These are phyloP conservation scores for Cercospora sesami DNA, from an alignment of 2,329 filamentous ascomycete genomes.

Conservation along the genomic window DNA sequence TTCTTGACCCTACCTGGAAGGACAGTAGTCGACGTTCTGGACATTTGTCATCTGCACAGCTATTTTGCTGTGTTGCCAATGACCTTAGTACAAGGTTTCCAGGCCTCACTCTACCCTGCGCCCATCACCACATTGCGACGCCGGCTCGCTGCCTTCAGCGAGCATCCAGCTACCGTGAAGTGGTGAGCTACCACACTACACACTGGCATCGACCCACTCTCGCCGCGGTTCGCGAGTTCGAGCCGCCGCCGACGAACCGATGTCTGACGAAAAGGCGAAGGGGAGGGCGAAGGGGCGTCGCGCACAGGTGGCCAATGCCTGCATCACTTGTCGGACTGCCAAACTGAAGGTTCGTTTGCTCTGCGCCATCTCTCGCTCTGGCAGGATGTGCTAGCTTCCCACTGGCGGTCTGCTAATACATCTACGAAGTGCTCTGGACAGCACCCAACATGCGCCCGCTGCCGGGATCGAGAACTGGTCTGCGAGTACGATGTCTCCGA, in stretches of 20 bases:
- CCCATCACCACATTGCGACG: neutral
- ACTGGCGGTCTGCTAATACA: neutral
- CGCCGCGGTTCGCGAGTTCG: neutral
- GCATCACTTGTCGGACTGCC: conserved; percentile 13
- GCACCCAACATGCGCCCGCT: conserved; percentile 24
- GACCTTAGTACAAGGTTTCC: neutral
- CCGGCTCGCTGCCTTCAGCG: neutral
- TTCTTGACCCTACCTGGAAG: neutral
- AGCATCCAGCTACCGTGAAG: neutral
- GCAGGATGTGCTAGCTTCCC: neutral
- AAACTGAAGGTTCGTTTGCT: conserved; percentile 18
- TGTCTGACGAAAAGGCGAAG: conserved; percentile 4
- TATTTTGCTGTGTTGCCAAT: neutral
- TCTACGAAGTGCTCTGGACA: conserved; percentile 19
- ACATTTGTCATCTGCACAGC: neutral
- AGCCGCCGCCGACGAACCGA: neutral
- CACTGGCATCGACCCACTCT: neutral
- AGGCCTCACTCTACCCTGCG: neutral
- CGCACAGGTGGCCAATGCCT: conserved; percentile 20
- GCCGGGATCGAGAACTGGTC: neutral
- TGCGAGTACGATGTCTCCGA: conserved; percentile 29
- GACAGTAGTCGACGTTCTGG: neutral
- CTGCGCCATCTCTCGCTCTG: neutral
- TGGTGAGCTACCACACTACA: neutral
- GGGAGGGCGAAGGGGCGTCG: conserved; percentile 1